Percentiles rank a stretch among this genome's conserved stretches.
Evolutionary conservation across 495 filamentous ascomycete species (phyloP).

Genomic region (Neurospora discreta): DNA sequence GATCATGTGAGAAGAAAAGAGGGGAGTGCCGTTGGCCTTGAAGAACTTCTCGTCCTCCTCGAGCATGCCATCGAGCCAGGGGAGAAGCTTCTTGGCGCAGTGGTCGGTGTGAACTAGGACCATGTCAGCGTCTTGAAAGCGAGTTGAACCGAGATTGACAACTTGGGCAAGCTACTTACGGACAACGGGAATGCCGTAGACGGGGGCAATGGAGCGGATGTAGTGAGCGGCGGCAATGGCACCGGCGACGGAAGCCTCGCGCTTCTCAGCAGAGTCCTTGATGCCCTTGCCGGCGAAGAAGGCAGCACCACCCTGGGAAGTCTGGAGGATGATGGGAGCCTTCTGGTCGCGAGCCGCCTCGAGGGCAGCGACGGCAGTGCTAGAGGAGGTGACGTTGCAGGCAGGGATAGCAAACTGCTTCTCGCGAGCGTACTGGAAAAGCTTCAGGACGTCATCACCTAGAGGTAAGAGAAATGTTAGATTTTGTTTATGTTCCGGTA

Average conservation of each 20-base stretch:
- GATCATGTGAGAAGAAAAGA: conserved; percentile 97
- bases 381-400: conserved; percentile 86
- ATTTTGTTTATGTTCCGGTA: not conserved
- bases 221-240: conserved; percentile 84
- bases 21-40: conserved; percentile 82
- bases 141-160: not conserved
- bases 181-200: conserved; percentile 84
- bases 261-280: conserved; percentile 57
- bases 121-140: not conserved
- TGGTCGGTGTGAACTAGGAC: conserved; percentile 44
- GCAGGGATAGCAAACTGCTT: conserved; percentile 75
- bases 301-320: conserved; percentile 86
- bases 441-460: conserved; percentile 71
- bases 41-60: conserved; percentile 86
- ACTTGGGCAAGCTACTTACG: conserved; percentile 57
- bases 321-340: conserved; percentile 80
- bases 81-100: conserved; percentile 85
- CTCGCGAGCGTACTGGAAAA: conserved; percentile 81
- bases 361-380: conserved; percentile 75
- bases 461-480: not conserved
- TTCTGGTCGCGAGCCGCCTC: conserved; percentile 89
- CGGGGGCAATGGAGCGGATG: conserved; percentile 77
- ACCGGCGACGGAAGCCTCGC: conserved; percentile 80
- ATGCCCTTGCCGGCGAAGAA: conserved; percentile 95
- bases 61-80: conserved; percentile 91